Evolutionary conservation across 768 basidiomycete species (phyloP).

Genomic region (Mycena haematopus): DNA sequence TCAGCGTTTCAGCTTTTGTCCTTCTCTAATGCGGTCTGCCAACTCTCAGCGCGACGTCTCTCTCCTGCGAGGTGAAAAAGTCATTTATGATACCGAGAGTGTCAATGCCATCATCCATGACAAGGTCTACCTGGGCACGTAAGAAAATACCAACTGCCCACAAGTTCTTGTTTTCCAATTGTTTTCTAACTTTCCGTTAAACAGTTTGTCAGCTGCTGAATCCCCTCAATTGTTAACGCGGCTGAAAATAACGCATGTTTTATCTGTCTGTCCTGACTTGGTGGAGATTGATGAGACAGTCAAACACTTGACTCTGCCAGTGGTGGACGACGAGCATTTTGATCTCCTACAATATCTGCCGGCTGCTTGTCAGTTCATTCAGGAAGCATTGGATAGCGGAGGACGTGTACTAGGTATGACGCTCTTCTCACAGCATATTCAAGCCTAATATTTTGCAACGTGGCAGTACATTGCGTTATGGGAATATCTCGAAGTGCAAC

Average conservation of each 20-base stretch:
- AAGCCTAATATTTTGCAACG: not conserved
- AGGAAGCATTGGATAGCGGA: conserved; percentile 44
- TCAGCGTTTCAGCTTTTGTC: not conserved
- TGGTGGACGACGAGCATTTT: conserved; percentile 22
- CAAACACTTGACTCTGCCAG: conserved; percentile 15
- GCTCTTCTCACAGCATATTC: not conserved
- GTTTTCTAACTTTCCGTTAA: not conserved
- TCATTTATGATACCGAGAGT: conserved; percentile 19
- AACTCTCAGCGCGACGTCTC: not conserved
- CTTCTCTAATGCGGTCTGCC: not conserved
- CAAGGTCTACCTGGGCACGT: conserved; percentile 45
- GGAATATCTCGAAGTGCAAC: conserved; percentile 59
- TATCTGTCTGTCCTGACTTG: conserved; percentile 46
- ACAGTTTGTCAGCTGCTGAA: conserved; percentile 41
- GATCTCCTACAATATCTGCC: conserved; percentile 58
- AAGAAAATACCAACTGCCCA: conserved; percentile 12
- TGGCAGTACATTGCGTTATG: conserved; percentile 59
- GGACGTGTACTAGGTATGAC: conserved; percentile 45
- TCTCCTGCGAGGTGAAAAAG: conserved; percentile 2
- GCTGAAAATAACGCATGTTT: conserved; percentile 44
- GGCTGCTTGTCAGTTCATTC: conserved; percentile 52
- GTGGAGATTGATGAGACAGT: conserved; percentile 34
- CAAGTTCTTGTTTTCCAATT: not conserved
- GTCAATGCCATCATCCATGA: conserved; percentile 37
- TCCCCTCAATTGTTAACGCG: conserved; percentile 37